These are phyloP conservation scores for Mariannaea elegans DNA, from an alignment of 2,329 filamentous ascomycete genomes.

Conservation along the genomic window DNA sequence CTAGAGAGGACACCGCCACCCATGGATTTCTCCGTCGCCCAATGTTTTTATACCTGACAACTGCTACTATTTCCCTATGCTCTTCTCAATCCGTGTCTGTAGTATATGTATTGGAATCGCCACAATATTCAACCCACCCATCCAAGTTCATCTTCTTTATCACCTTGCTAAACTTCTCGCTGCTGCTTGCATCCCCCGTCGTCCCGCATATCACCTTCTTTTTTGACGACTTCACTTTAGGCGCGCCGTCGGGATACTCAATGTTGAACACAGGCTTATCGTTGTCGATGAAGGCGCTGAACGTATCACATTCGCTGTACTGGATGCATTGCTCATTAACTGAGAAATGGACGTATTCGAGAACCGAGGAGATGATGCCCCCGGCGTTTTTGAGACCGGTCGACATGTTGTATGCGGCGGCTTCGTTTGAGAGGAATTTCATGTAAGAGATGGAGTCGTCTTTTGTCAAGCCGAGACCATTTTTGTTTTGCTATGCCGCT, in stretches of 20 bases:
- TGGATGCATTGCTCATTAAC: slow-evolving; percentile 76
- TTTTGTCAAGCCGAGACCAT: slow-evolving; percentile 67
- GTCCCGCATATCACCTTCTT: slow-evolving; percentile 55
- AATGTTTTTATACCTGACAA: too few species aligned
- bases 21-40: too few species aligned
- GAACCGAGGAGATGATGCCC: slow-evolving; percentile 61
- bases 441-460: slow-evolving; percentile 67
- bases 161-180: slow-evolving; percentile 67
- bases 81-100: slow-evolving; percentile 30
- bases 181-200: slow-evolving; percentile 49
- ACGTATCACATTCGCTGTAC: slow-evolving; percentile 67
- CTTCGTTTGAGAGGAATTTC: slow-evolving; percentile 65
- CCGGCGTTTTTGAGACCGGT: slow-evolving; percentile 76
- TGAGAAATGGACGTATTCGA: slow-evolving; percentile 66
- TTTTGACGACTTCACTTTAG: slow-evolving; percentile 45
- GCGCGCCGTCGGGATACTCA: slow-evolving; percentile 69
- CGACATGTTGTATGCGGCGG: slow-evolving; percentile 63
- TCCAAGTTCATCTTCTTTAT: slow-evolving; percentile 73
- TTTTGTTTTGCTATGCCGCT: slow-evolving; percentile 60
- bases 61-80: slow-evolving; percentile 1
- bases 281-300: slow-evolving; percentile 64
- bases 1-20: too few species aligned
- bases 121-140: slow-evolving; percentile 68
- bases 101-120: slow-evolving; percentile 42
- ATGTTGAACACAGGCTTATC: slow-evolving; percentile 78